Evolutionary conservation across 2,329 filamentous ascomycete genomes (phyloP).

Genomic region (Aureobasidium uvarum): DNA sequence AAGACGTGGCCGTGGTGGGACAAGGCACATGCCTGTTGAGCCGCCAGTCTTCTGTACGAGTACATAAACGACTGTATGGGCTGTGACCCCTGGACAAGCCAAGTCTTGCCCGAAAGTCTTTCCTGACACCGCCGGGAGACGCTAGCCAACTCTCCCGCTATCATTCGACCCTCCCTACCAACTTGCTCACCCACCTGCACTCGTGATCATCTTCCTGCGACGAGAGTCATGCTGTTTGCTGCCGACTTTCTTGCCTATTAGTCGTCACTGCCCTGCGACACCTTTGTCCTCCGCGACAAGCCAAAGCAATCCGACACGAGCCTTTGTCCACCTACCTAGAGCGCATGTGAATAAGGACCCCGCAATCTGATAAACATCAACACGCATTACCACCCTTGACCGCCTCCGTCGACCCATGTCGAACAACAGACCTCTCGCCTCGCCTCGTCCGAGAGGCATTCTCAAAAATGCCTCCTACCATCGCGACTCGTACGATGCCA

Average conservation of each 20-base stretch:
- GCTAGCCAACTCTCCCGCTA: constrained; percentile 10
- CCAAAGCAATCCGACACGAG: background rate
- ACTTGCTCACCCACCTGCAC: constrained; percentile 8
- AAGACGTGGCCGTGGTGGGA: background rate
- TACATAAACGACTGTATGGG: background rate
- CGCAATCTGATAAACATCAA: constrained; percentile 17
- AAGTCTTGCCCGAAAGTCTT: background rate
- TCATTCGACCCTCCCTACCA: constrained; percentile 17
- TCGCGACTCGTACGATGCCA: constrained; percentile 4
- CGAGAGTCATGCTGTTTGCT: background rate
- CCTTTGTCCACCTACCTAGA: constrained; percentile 15
- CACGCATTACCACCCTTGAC: background rate
- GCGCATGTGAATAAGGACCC: constrained; percentile 23
- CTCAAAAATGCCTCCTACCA: constrained; percentile 16
- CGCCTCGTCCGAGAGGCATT: constrained; percentile 20
- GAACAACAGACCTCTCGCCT: constrained; percentile 3
- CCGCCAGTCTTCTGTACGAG: background rate
- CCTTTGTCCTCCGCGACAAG: background rate
- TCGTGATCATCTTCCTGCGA: constrained; percentile 1
- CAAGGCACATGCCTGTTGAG: constrained; percentile 13
- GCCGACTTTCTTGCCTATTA: background rate
- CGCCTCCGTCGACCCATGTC: constrained; percentile 18
- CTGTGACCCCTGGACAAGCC: background rate
- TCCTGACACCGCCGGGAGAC: background rate
- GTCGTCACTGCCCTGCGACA: background rate